Conservation (phyloP, 257 asterid species). For the Thymus quinquecostatus region DNA sequence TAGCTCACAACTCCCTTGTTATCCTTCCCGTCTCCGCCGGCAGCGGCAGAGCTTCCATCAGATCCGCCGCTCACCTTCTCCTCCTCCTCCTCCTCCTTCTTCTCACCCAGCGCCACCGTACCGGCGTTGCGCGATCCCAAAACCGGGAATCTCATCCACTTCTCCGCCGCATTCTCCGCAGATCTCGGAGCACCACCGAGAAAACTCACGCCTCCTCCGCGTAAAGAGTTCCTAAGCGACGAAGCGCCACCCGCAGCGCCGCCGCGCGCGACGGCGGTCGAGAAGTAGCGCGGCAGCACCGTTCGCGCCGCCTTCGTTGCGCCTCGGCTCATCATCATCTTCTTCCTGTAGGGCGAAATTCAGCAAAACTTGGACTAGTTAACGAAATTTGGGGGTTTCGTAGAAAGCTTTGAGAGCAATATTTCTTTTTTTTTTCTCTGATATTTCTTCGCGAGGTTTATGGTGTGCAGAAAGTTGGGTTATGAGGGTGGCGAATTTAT, state of each 20-base stretch:
- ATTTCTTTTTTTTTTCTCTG: not conserved
- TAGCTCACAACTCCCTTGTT: conserved; percentile 54
- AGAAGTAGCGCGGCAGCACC: conserved; percentile 50
- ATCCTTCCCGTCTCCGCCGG: conserved; percentile 23
- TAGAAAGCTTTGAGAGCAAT: conserved; percentile 30
- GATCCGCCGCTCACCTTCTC: conserved; percentile 30
- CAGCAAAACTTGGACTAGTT: not conserved
- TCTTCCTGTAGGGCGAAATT: not conserved
- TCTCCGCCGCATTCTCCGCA: conserved; percentile 30
- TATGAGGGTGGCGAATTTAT: conserved; percentile 1
- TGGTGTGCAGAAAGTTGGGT: not conserved
- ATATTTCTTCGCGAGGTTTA: not conserved
- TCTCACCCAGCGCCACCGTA: conserved; percentile 58
- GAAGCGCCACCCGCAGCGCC: conserved; percentile 29
- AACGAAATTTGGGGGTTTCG: conserved; percentile 15
- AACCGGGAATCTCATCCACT: conserved; percentile 39
- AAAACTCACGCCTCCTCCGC: conserved; percentile 19
- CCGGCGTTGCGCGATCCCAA: conserved; percentile 47
- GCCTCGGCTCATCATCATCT: conserved; percentile 60
- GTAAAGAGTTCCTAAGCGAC: conserved; percentile 9
- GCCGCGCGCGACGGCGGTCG: conserved; percentile 37
- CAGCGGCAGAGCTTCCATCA: conserved; percentile 27
- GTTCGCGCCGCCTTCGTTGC: conserved; percentile 45
- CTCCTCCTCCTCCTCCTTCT: conserved; percentile 40
- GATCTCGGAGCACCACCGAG: conserved; percentile 22